Evolutionary conservation across 305 asterid species (phyloP).

Genomic region (Plantago coronopus): DNA sequence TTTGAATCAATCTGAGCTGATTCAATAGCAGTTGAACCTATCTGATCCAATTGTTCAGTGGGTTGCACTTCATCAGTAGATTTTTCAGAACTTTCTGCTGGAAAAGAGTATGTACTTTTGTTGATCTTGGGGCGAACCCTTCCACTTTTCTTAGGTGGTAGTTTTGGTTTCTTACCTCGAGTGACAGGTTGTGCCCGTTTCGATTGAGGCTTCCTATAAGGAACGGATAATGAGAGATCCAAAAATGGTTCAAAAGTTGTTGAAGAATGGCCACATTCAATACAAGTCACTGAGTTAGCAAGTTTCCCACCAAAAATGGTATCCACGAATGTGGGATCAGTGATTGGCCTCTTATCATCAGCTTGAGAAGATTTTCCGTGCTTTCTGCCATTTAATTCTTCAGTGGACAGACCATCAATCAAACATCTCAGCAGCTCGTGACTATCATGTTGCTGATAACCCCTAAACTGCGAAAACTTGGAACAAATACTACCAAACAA

Average conservation of each 20-base stretch:
- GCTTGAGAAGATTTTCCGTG: constrained; percentile 31
- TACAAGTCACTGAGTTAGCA: constrained; percentile 73
- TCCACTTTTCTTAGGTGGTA: constrained; percentile 56
- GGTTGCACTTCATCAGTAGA: constrained; percentile 31
- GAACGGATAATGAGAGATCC: constrained; percentile 89
- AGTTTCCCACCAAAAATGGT: constrained; percentile 78
- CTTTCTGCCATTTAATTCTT: constrained; percentile 56
- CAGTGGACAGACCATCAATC: constrained; percentile 70
- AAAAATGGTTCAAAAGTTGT: constrained; percentile 68
- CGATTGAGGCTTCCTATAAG: constrained; percentile 66
- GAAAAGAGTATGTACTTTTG: constrained; percentile 32
- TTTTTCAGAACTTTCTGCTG: constrained; percentile 36
- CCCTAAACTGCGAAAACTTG: constrained; percentile 84
- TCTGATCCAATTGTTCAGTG: constrained; percentile 33
- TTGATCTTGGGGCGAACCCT: constrained; percentile 39
- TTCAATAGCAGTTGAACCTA: constrained; percentile 32
- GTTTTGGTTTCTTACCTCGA: constrained; percentile 64
- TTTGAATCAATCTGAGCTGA: constrained; percentile 35
- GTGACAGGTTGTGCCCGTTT: constrained; percentile 38
- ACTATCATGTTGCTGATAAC: constrained; percentile 93
- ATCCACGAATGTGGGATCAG: constrained; percentile 61
- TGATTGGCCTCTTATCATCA: constrained; percentile 27
- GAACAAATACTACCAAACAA: constrained; percentile 69
- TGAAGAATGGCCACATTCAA: constrained; percentile 80
- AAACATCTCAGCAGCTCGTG: constrained; percentile 87